Conservation (phyloP, 495 filamentous ascomycete species). For the Trichoderma reesei region DNA sequence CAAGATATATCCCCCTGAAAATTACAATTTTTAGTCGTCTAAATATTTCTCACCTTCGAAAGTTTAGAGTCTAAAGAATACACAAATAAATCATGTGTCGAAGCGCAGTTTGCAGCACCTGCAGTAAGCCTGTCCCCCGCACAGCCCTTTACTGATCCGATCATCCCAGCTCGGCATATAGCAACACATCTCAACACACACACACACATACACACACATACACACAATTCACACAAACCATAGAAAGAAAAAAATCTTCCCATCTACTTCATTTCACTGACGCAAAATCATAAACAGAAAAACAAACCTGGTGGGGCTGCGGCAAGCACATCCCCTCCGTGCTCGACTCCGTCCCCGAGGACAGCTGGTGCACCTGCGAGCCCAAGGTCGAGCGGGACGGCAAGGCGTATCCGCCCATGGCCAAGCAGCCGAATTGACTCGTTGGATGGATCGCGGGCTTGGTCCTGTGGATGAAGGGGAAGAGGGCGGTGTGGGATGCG, state of each 20-base stretch:
- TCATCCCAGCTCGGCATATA: too few species aligned
- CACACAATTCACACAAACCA: background rate
- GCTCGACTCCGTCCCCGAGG: constrained; percentile 50
- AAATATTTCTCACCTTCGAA: too few species aligned
- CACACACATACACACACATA: background rate
- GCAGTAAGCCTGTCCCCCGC: constrained; percentile 18
- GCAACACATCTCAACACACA: too few species aligned
- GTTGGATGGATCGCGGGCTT: constrained; percentile 1
- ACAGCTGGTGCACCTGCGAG: constrained; percentile 54
- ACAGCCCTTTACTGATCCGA: too few species aligned
- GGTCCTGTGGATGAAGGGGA: constrained; percentile 9
- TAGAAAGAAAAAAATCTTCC: background rate
- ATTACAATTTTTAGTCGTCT: background rate
- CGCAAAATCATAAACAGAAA: constrained; percentile 34
- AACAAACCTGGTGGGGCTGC: constrained; percentile 63
- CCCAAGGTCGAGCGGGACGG: constrained; percentile 52
- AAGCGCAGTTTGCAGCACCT: constrained; percentile 21
- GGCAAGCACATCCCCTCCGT: constrained; percentile 57
- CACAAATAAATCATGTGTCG: constrained; percentile 20
- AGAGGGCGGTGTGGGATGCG: constrained; percentile 6
- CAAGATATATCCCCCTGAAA: background rate
- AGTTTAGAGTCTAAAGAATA: too few species aligned
- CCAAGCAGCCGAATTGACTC: constrained; percentile 16
- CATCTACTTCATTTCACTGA: background rate
- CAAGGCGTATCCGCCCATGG: constrained; percentile 52